Conservation (phyloP, 805 yeast genomes). For the Ogataea ganodermae region DNA sequence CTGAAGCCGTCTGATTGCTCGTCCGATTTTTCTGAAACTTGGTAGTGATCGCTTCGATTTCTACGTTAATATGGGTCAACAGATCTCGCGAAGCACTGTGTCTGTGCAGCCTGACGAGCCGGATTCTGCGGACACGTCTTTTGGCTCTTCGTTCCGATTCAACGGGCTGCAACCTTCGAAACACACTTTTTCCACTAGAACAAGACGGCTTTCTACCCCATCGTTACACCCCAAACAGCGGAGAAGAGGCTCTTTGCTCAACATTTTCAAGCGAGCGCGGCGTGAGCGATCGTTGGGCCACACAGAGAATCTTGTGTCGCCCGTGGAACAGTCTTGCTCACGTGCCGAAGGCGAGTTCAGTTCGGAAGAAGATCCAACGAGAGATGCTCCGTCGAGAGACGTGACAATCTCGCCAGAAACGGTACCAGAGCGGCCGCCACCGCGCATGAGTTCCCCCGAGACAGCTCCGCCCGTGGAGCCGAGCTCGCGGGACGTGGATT, state of each 20-base stretch:
- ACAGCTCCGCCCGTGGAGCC: not conserved
- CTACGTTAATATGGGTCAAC: constrained; percentile 11
- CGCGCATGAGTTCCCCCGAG: not conserved
- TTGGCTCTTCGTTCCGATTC: not conserved
- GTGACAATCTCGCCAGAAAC: constrained; percentile 7
- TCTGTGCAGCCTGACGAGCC: not conserved
- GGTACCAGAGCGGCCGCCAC: constrained; percentile 2
- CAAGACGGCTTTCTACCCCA: constrained; percentile 21
- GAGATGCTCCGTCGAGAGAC: not conserved
- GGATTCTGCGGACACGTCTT: not conserved
- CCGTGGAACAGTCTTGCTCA: not conserved
- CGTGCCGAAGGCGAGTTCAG: not conserved
- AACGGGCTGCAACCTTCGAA: constrained; percentile 3
- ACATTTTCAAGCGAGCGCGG: constrained; percentile 9
- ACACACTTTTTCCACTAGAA: constrained; percentile 3
- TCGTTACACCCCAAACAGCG: constrained; percentile 11
- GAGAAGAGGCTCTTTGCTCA: constrained; percentile 14
- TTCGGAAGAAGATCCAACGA: not conserved
- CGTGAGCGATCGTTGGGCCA: not conserved
- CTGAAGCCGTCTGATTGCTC: not conserved
- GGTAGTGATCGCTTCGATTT: constrained; percentile 2
- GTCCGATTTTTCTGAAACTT: constrained; percentile 1
- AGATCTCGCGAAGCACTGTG: constrained; percentile 8
- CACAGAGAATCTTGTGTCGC: not conserved
- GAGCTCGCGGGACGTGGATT: constrained; percentile 7